phyloP scores from a whole-genome alignment of 306 rosid genomes.

The Lathyrus tuberosus region DNA sequence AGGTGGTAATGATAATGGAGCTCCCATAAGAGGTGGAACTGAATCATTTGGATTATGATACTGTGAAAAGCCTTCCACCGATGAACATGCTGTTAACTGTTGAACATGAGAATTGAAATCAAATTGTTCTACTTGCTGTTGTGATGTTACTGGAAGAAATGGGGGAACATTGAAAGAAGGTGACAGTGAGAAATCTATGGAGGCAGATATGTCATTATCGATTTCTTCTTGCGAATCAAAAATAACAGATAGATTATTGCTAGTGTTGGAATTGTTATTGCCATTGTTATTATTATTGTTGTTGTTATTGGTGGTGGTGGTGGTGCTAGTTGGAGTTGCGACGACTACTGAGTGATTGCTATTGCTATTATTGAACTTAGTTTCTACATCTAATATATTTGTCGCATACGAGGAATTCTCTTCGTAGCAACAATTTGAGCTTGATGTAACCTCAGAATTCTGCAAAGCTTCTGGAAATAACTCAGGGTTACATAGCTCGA shows the following conservation, averaged over 20 bases:
- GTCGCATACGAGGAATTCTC: conserved; percentile 69
- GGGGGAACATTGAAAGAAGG: conserved; percentile 57
- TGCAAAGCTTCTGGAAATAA: conserved; percentile 74
- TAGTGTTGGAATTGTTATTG: conserved; percentile 43
- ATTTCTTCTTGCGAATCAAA: conserved; percentile 81
- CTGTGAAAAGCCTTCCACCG: conserved; percentile 66
- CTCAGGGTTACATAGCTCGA: conserved; percentile 71
- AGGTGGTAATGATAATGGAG: conserved; percentile 57
- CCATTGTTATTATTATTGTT: conserved; percentile 32
- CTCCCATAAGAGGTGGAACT: conserved; percentile 54
- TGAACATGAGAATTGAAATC: conserved; percentile 63
- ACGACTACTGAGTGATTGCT: conserved; percentile 43
- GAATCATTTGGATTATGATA: conserved; percentile 45
- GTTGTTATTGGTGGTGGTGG: conserved; percentile 31
- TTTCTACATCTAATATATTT: conserved; percentile 57
- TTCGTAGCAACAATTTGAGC: conserved; percentile 82
- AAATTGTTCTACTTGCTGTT: conserved; percentile 56
- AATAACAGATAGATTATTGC: conserved; percentile 57
- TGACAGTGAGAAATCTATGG: conserved; percentile 77
- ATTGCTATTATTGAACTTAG: conserved; percentile 49
- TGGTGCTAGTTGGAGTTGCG: conserved; percentile 44
- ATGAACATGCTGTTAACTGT: conserved; percentile 49
- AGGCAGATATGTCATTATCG: conserved; percentile 87
- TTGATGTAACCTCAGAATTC: conserved; percentile 81
- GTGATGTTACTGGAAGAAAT: conserved; percentile 38